phyloP scores from a whole-genome alignment of 495 filamentous ascomycete genomes.

The Aspergillus sclerotioniger region DNA sequence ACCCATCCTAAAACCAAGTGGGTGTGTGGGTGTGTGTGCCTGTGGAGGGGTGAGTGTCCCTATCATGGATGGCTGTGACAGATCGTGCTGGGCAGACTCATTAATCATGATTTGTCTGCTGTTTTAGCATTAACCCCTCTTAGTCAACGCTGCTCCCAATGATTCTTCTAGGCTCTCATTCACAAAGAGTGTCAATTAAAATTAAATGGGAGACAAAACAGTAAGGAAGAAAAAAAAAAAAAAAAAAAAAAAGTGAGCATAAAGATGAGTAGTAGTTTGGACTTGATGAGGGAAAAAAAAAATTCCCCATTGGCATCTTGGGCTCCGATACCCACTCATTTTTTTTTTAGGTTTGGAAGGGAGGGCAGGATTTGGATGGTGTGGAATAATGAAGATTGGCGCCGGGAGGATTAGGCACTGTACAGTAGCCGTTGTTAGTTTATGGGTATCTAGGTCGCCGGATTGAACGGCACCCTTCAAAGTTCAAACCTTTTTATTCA shows the following conservation, averaged over 20 bases:
- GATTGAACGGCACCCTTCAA: conserved; percentile 4
- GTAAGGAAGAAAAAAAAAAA: not conserved
- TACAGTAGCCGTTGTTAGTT: conserved; percentile 15
- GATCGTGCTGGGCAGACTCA: conserved; percentile 10
- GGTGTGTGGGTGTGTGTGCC: conserved; percentile 3
- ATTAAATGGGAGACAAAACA: not conserved
- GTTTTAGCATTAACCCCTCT: conserved; percentile 6
- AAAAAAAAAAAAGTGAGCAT: not conserved
- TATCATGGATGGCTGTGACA: conserved; percentile 11
- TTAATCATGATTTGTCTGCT: conserved; percentile 6
- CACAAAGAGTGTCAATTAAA: not conserved
- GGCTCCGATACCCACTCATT: conserved; percentile 4
- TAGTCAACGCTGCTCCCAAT: conserved; percentile 3
- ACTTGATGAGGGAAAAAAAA: not conserved
- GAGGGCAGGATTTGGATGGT: conserved; percentile 16
- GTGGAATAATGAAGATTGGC: conserved; percentile 27
- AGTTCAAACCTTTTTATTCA: no score
- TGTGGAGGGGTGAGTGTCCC: conserved; percentile 1
- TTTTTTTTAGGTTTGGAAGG: conserved; percentile 18
- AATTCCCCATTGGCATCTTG: conserved; percentile 15
- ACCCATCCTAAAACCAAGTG: not conserved
- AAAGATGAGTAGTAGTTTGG: not conserved
- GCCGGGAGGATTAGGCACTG: conserved; percentile 25
- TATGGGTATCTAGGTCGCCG: not conserved
- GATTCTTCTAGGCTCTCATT: not conserved